phyloP scores from a whole-genome alignment of 352 stramenopile species.

The Globisporangium iwayamae region DNA sequence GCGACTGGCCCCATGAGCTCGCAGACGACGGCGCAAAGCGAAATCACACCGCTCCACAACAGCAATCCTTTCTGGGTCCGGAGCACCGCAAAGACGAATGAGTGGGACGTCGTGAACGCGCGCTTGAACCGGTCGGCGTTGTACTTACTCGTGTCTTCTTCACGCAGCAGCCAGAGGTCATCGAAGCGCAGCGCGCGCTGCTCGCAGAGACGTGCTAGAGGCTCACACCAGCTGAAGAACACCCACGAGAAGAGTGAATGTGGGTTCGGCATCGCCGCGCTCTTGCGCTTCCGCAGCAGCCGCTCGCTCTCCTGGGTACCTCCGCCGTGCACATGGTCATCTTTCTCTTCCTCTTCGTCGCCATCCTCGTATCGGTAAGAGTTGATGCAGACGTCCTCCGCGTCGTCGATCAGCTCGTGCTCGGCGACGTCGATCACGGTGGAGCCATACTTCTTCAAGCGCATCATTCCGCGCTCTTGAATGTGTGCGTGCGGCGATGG shows the following conservation, averaged over 20 bases:
- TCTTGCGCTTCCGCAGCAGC: not conserved
- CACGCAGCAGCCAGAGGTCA: slow-evolving; percentile 33
- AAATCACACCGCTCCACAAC: slow-evolving; percentile 27
- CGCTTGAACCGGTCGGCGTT: slow-evolving; percentile 20
- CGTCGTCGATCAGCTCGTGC: slow-evolving; percentile 2
- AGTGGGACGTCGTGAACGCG: slow-evolving; percentile 16
- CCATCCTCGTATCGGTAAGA: not conserved
- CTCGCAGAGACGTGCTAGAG: slow-evolving; percentile 21
- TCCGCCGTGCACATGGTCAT: not conserved
- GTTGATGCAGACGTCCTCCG: not conserved
- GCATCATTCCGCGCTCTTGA: not conserved
- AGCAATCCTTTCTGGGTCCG: slow-evolving; percentile 21
- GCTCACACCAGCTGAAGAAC: slow-evolving; percentile 35
- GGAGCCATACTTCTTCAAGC: slow-evolving; percentile 8
- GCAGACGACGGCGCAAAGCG: slow-evolving; percentile 23
- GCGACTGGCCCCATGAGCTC: slow-evolving; percentile 28
- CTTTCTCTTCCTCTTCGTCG: not conserved
- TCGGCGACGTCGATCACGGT: slow-evolving; percentile 7
- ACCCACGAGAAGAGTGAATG: slow-evolving; percentile 24
- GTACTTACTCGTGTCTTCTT: slow-evolving; percentile 21
- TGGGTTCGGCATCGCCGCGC: not conserved
- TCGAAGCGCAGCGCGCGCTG: slow-evolving; percentile 23
- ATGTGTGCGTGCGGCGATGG: too few relatives aligned
- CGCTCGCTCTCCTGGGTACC: not conserved
- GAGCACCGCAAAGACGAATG: slow-evolving; percentile 23